phyloP scores from a whole-genome alignment of 139 green algal species.

The Picochlorum costavermella region DNA sequence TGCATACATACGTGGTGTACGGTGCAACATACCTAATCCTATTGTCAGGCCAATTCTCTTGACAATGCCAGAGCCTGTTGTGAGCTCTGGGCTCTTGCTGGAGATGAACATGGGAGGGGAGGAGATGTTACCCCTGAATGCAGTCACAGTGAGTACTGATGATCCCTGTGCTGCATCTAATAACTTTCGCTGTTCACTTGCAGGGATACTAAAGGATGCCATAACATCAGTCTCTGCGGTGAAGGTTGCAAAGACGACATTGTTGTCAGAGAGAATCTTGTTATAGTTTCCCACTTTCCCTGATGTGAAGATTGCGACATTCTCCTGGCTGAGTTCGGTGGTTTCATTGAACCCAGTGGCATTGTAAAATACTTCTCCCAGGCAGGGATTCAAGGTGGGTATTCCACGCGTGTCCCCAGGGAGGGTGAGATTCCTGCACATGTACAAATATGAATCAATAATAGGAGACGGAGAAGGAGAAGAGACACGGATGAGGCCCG shows the following conservation, averaged over 20 bases:
- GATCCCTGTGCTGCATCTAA: background rate
- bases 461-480: background rate
- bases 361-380: slow-evolving; percentile 1
- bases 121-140: slow-evolving; percentile 29
- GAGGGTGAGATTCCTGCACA: slow-evolving; percentile 1
- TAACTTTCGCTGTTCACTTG: slow-evolving; percentile 23
- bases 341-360: background rate
- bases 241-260: slow-evolving; percentile 32
- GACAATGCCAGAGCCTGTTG: slow-evolving; percentile 22
- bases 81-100: slow-evolving; percentile 10
- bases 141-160: slow-evolving; percentile 24
- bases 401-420: slow-evolving; percentile 5
- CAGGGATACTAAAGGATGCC: slow-evolving; percentile 17
- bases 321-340: too few species aligned
- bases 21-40: background rate
- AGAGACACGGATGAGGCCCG: background rate
- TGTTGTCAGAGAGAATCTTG: slow-evolving; percentile 9
- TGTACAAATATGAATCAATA: background rate
- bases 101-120: slow-evolving; percentile 33
- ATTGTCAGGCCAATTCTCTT: slow-evolving; percentile 23
- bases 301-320: too few species aligned
- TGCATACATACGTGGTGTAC: too few species aligned
- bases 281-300: slow-evolving; percentile 6
- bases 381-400: slow-evolving; percentile 28
- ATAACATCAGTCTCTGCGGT: slow-evolving; percentile 31